phyloP scores from a whole-genome alignment of 345 rosid species.

The Citrus unshiu region DNA sequence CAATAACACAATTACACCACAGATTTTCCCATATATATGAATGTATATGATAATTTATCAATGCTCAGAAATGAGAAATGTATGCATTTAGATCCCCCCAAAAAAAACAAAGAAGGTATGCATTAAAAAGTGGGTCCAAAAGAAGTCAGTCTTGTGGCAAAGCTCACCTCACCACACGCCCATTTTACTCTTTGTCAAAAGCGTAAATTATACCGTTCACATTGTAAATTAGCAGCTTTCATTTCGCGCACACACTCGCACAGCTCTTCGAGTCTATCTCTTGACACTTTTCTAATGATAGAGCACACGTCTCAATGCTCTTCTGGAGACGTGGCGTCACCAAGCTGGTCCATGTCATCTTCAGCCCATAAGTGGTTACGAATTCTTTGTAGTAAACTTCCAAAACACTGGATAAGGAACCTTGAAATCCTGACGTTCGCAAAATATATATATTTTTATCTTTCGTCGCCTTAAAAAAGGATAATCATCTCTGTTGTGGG shows the following conservation, averaged over 20 bases:
- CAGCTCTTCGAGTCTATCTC: not conserved
- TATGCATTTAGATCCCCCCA: too few relatives aligned
- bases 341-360: slow-evolving; percentile 12
- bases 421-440: slow-evolving; percentile 8
- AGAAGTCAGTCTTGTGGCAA: not conserved
- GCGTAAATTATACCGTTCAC: too few relatives aligned
- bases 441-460: not conserved
- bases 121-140: not conserved
- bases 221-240: not conserved
- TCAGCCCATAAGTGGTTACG: not conserved
- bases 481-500: not conserved
- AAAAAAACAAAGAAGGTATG: too few relatives aligned
- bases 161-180: not conserved
- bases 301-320: slow-evolving; percentile 19
- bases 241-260: too few relatives aligned
- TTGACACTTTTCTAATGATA: not conserved
- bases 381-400: slow-evolving; percentile 2
- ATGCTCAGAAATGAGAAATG: too few relatives aligned
- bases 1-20: too few relatives aligned
- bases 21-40: too few relatives aligned
- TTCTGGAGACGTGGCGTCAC: slow-evolving; percentile 3
- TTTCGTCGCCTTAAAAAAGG: not conserved
- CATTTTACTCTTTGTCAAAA: not conserved
- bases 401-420: slow-evolving; percentile 23
- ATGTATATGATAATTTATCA: too few relatives aligned